Evolutionary conservation across 1,139 yeast species (phyloP), one percentile per base, ranked within the genome.

Genomic region (Suhomyces anneliseae): DNA sequence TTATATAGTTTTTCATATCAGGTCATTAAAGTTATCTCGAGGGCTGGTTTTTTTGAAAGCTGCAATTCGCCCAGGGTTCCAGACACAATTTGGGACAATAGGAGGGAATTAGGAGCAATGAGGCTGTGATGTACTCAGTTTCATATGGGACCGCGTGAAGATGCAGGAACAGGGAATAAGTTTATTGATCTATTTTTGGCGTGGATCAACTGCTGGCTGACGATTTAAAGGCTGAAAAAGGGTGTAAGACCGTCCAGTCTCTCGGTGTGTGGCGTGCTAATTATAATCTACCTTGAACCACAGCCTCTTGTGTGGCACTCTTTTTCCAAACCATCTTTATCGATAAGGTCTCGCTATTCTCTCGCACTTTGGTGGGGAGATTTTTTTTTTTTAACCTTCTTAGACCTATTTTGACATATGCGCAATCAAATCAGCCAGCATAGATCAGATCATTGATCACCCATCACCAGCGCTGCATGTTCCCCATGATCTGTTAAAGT

Each of bases 41-140:
- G 9, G 43, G 43, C 43, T 40, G 43, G 43, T 40, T 31, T 27
- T 27, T 27, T 14, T 38, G 24, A 2, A 19, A 24, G 39, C 35
- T 26, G 29, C 32, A 26, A 31, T 15, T 38, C 29, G 33, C 12
- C 42, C 37, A n/a, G 26, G 29, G 26, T 38, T 38, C 40, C 40
- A 38, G 19, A 29, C 34, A 38, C 29, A 29, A 7, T 11, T 29
- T 29, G 37, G 24, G 29, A 27, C 39, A 36, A 38, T 27, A 2
- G 6, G 40, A 14, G 26, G 15, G 39, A 11, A n/a, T 12, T 12
- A 38, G 24, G 19, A 27, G 34, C 40, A 27, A n/a, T 38, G 24
- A 19, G 39, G 39, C 39, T 36, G 39, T 36, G 38, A 29, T 8
- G 32, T 19, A 19, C 24, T 9, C n/a, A 9, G 32, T 29, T 29